Conservation (phyloP, 441 rosid genomes). For the Cnidoscolus chayamansa region DNA sequence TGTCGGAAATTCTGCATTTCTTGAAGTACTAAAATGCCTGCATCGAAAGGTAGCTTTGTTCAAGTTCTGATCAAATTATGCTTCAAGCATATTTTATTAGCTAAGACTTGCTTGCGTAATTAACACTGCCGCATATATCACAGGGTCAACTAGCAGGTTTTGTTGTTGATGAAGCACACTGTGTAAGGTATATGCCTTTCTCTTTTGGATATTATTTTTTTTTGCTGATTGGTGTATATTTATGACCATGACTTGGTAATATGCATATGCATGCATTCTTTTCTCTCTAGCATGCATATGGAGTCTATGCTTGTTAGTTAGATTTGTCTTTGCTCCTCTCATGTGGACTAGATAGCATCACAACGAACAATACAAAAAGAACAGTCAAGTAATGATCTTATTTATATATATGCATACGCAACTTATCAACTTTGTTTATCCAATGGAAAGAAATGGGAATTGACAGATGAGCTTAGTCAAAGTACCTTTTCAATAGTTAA, state of each 20-base stretch:
- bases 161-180: constrained; percentile 92
- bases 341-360: not conserved
- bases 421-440: not conserved
- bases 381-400: not conserved
- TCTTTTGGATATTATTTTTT: constrained; percentile 3
- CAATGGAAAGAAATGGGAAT: not conserved
- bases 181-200: constrained; percentile 61
- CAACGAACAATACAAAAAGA: not conserved
- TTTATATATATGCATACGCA: not conserved
- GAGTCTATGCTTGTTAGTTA: not conserved
- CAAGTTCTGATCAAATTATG: not conserved
- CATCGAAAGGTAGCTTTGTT: constrained; percentile 52
- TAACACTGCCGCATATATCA: constrained; percentile 13
- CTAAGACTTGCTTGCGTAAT: constrained; percentile 6
- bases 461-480: not conserved
- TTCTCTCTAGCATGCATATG: not conserved
- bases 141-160: constrained; percentile 83
- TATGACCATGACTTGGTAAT: not conserved
- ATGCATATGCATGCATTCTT: not conserved
- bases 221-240: constrained; percentile 1
- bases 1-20: constrained; percentile 66
- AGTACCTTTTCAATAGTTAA: not conserved
- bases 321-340: not conserved
- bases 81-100: constrained; percentile 16
- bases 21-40: constrained; percentile 56